Evolutionary conservation across 192 early-diverging fungal species (phyloP).

Genomic region (Backusella tuberculispora): DNA sequence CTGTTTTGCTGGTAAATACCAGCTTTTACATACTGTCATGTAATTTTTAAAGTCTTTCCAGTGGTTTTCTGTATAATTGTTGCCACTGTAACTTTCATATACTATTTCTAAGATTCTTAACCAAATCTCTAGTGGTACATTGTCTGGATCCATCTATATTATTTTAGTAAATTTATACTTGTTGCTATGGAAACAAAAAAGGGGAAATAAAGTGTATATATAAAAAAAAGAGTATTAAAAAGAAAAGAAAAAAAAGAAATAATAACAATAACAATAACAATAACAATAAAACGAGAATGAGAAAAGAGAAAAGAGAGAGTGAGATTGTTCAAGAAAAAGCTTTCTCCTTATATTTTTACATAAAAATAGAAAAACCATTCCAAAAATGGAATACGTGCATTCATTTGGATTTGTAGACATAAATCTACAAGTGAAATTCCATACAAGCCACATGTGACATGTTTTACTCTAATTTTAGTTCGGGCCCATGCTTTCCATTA

Average conservation of each 20-base stretch:
- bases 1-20: neutral
- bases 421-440: neutral
- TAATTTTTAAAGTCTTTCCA: neutral
- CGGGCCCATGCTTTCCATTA: conserved; percentile 13
- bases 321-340: too few relatives aligned
- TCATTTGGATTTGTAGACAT: neutral
- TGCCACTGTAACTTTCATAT: neutral
- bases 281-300: too few relatives aligned
- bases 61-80: conserved; percentile 7
- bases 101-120: neutral
- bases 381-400: conserved; percentile 2
- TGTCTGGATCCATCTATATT: neutral
- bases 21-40: neutral
- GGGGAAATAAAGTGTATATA: neutral
- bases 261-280: neutral
- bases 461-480: conserved; percentile 1
- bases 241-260: neutral
- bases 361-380: neutral
- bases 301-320: too few relatives aligned
- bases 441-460: neutral
- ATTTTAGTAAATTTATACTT: neutral
- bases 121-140: neutral
- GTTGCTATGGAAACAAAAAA: neutral
- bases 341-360: neutral
- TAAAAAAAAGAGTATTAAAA: neutral